Base-by-base conservation (phyloP, 2,329 filamentous ascomycete species). In the Helotiales sp. region DNA sequence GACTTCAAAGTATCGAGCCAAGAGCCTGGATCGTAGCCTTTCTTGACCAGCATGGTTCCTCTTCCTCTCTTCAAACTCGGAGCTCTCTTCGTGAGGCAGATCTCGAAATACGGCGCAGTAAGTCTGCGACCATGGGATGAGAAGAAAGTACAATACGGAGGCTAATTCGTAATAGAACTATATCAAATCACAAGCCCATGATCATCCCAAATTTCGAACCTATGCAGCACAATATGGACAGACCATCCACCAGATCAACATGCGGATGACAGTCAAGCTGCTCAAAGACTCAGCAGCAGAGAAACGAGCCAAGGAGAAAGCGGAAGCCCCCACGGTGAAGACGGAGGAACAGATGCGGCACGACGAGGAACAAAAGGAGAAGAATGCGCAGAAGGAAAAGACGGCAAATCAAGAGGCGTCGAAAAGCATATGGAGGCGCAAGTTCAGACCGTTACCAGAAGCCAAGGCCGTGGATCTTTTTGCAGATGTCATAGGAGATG, bases 91-190 rank as follows among this genome's bases (percentile, higher is more conserved):
- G 82, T 90, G 75, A 84, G 87, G 72, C 88, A 90, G 75, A 79
- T 90, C 62, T 90, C 88, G 64, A 90, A 90, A 79, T 90, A 90
- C 82, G 88, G 88, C 75, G 88, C 88, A 64, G 88, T 90, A 85
- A 72, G 87, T 79, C 26, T 62, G 20, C 22, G 24, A 28, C 20
- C 6, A 4, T 6, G 13, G 30, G 3, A n/a, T 2, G 2, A 7
- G 13, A 15, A 26, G 10, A 4, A 13, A 2, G 10, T 22, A 1
- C 3, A 10, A 30, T 17, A 49, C 3, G 10, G 20, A 34, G 13
- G 32, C 26, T 40, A 28, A n/a, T 52, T 4, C 13, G 24, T 26
- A 24, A n/a, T 69, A 90, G 88, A 90, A 90, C 76, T 87, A 81
- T 71, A 90, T 90, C 75, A 90, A 90, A 76, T 79, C 81, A 34